Conservation (phyloP, 2,329 filamentous ascomycete genomes). For the Sporothrix curviconia region DNA sequence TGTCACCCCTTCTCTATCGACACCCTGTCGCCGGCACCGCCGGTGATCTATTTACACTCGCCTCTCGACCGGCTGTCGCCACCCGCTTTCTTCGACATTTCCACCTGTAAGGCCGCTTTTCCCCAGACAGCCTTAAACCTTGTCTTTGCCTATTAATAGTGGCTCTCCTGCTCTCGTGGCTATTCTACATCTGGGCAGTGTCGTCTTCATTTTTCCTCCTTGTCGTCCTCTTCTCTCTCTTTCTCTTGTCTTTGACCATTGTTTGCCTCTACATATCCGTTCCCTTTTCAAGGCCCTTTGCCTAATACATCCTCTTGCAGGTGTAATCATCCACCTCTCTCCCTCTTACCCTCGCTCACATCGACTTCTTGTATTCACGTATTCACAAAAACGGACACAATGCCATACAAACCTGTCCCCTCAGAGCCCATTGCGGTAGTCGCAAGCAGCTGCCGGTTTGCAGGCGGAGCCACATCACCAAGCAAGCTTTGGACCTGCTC, state of each 20-base stretch:
- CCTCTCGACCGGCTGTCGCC: not conserved
- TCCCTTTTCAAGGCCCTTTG: no score
- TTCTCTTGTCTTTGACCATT: no score
- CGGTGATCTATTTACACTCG: no score
- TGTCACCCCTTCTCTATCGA: no score
- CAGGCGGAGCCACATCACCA: conserved; percentile 26
- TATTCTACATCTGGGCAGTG: not conserved
- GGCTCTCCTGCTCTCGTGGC: not conserved
- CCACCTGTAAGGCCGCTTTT: not conserved
- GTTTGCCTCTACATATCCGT: no score
- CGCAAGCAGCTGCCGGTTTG: conserved; percentile 29
- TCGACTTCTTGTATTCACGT: not conserved
- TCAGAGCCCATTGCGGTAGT: conserved; percentile 26
- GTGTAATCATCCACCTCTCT: no score
- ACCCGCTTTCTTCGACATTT: not conserved
- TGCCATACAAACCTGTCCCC: conserved; percentile 13
- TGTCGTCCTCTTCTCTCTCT: no score
- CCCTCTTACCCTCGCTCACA: not conserved
- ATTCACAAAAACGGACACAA: not conserved
- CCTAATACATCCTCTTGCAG: no score
- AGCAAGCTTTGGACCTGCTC: conserved; percentile 28
- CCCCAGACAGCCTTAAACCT: not conserved
- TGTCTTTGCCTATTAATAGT: not conserved
- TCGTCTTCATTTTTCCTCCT: no score
- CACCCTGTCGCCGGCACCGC: no score